Evolutionary conservation across 257 asterid genomes (phyloP), one percentile per base, ranked within the genome.

Genomic region (Dorcoceras hygrometricum): DNA sequence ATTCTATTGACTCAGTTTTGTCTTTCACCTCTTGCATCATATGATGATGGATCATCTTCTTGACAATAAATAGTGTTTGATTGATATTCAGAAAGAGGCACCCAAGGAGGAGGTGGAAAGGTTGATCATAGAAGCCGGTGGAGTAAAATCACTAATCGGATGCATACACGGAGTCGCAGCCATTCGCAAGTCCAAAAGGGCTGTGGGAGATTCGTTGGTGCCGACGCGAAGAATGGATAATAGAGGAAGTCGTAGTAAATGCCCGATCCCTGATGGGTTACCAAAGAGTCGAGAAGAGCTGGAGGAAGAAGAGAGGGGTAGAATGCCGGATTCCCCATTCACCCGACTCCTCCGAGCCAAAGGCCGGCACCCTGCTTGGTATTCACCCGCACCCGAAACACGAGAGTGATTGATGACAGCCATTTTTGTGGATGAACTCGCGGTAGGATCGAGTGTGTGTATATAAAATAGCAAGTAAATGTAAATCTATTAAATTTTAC

Each of bases 251-350:
- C 26, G 46, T 11, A 70, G 53, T 16, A 16, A 39, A 1, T 82
- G 93, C 28, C 97, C 89, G 0, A 63, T 90, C 36, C 99, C 99
- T 0, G 96, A 94, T 76, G 96, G 99, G 63, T 68, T 94, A 79
- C 97, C 99, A 0, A 88, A 84, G 76, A 76, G 95, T 1, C 32
- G 29, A 23, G 86, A 87, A 65, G 96, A 94, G 82, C 81, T 94
- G 3, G 95, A 88, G 62, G 97, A 94, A 78, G 97, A 90, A 74
- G 97, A 90, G 87, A 79, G 70, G 8, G 72, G 67, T 34, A 78
- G 63, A 75, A 94, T 94, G 99, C 97, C 99, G 0, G 97, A 90
- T 75, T 94, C 97, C 4, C 78, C 85, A 3, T 88, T 77, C 79
- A 94, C 99, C n/a, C 81, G 84, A 66, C 62, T 94, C 81, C 97